phyloP scores from a whole-genome alignment of 441 rosid species.

The Euphorbia schlechtendalii region DNA sequence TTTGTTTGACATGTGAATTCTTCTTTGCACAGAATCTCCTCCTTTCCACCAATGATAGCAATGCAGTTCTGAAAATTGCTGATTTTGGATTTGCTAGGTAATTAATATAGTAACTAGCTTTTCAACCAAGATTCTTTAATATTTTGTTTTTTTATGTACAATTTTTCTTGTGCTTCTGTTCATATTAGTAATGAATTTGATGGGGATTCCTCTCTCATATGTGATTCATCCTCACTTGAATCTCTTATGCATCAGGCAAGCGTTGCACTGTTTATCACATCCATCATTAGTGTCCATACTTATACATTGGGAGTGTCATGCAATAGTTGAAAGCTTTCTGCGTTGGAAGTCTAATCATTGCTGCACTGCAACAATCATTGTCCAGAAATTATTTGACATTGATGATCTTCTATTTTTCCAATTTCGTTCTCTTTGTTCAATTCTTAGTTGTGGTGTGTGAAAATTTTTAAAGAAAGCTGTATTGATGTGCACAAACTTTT shows the following conservation, averaged over 20 bases:
- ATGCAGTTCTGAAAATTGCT: constrained; percentile 79
- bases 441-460: neutral
- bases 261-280: neutral
- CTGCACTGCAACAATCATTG: neutral
- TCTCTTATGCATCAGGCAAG: neutral
- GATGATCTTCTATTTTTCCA: neutral
- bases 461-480: neutral
- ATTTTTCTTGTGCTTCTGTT: neutral
- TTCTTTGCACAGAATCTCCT: constrained; percentile 82
- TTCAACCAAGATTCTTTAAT: neutral
- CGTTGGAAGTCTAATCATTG: neutral
- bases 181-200: neutral
- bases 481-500: neutral
- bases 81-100: constrained; percentile 99
- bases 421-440: neutral
- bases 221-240: neutral
- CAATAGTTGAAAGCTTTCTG: neutral
- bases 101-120: constrained; percentile 1
- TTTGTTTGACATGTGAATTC: constrained; percentile 22
- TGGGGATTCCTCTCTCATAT: neutral
- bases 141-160: neutral
- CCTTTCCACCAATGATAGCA: constrained; percentile 54
- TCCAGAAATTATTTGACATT: neutral
- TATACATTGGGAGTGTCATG: neutral
- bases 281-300: too few relatives aligned